A percentile compares a stretch with the other conserved stretches of the same genome.
phyloP scores from a whole-genome alignment of 116 monocot genomes.

The Phalaenopsis hybrid region DNA sequence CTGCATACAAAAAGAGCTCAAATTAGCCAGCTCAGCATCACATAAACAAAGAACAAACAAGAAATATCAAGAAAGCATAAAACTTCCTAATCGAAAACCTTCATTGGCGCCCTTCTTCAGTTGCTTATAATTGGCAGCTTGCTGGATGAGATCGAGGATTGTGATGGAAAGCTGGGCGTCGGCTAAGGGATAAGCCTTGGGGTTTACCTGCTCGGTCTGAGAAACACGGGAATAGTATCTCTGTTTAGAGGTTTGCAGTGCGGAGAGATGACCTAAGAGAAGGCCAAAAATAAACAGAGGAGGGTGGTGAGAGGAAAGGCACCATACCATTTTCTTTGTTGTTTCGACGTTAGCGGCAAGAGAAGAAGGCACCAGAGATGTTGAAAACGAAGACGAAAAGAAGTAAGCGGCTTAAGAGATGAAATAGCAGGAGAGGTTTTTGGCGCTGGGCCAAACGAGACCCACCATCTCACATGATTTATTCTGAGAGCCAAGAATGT shows the following conservation, averaged over 20 bases:
- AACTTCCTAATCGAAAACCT: too few relatives aligned
- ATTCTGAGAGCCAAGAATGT: too few relatives aligned
- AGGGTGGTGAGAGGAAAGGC: not conserved
- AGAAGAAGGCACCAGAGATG: not conserved
- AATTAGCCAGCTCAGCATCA: too few relatives aligned
- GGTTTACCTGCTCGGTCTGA: constrained; percentile 39
- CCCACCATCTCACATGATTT: too few relatives aligned
- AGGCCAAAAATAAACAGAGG: not conserved
- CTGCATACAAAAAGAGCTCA: constrained; percentile 21
- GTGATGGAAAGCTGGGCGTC: too few relatives aligned
- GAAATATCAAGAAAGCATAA: too few relatives aligned
- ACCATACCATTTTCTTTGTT: constrained; percentile 4
- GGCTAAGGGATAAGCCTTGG: constrained; percentile 83
- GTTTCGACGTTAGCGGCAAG: not conserved
- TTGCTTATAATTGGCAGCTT: too few relatives aligned
- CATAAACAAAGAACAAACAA: too few relatives aligned
- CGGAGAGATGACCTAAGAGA: not conserved
- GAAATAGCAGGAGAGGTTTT: too few relatives aligned
- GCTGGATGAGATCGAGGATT: too few relatives aligned
- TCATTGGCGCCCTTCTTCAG: too few relatives aligned
- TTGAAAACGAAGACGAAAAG: not conserved
- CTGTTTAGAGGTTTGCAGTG: not conserved
- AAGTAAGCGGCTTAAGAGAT: not conserved
- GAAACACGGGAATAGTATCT: not conserved
- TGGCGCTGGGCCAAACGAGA: too few relatives aligned